Evolutionary conservation across 768 basidiomycete genomes (phyloP), one percentile per base, ranked within the genome.

Genomic region (Pleurotus sapidus): DNA sequence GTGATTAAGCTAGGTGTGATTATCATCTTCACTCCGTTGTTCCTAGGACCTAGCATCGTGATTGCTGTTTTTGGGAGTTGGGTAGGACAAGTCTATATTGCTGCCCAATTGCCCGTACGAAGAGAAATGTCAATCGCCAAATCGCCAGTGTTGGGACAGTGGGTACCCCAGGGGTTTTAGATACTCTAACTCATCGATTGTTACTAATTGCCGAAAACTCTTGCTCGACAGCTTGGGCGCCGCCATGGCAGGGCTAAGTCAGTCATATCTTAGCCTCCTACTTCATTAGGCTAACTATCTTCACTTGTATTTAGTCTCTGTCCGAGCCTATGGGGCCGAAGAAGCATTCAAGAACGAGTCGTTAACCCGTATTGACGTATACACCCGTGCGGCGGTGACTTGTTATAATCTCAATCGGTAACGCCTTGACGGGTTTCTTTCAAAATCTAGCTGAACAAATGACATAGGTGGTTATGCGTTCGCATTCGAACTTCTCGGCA

Each of bases 271-370:
- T 4, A 42, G 23, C 56, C 51, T n/a, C 20, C 23, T n/a, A 39
- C 30, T 50, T 9, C 8, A 20, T 9, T 17, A 46, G 43, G 4
- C 43, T 48, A 39, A 38, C 14, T 46, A 11, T 14, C 43, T 14
- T 42, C 4, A 24, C n/a, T 14, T 15, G 43, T 24, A 14, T 30
- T 27, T 49, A 81, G 80, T 70, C 17, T 80, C 86, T 6, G 84
- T 91, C 56, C 77, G 87, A 20, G 88, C 88, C 0, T 91, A 85
- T 64, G 82, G 82, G 3, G 84, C 82, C 5, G 77, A 87, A 68
- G 67, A 72, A 24, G 57, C 68, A 2, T 86, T 78, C 71, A 77
- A 66, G 60, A 55, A 58, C 39, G 74, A 81, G 59, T 77, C 80
- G 5, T 65, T 80, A 45, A 68, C 72, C 39, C 76, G 82, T 6